Conservation (phyloP, 768 basidiomycete genomes). For the Suillus hirtellus region DNA sequence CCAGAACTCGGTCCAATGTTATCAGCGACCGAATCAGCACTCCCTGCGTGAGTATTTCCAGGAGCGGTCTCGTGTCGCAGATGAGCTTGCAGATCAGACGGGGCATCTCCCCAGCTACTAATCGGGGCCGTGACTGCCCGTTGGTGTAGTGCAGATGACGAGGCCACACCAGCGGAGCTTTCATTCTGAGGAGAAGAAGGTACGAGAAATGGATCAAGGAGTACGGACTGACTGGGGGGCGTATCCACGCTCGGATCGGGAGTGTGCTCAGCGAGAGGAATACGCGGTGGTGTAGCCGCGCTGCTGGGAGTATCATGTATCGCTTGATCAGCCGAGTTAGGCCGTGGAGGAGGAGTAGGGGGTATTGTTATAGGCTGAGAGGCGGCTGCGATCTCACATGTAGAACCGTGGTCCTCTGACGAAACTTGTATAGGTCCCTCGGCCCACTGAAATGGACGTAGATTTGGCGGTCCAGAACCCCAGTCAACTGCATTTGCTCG, state of each 20-base stretch:
- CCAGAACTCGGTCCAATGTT: background rate
- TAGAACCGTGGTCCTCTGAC: background rate
- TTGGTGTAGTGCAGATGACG: background rate
- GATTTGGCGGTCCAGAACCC: conserved; percentile 3
- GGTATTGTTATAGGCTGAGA: background rate
- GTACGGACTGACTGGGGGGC: background rate
- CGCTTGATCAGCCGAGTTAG: background rate
- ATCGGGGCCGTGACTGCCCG: conserved; percentile 3
- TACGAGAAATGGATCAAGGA: background rate
- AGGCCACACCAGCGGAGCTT: background rate
- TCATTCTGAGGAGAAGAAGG: background rate
- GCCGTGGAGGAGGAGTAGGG: background rate
- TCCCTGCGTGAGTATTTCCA: conserved; percentile 2
- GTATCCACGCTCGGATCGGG: background rate
- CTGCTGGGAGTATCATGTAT: background rate
- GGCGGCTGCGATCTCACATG: background rate
- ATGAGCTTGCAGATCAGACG: background rate
- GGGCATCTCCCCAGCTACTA: conserved; percentile 14
- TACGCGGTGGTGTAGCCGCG: background rate
- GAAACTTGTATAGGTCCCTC: background rate
- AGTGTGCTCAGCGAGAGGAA: background rate
- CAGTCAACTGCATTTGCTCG: background rate
- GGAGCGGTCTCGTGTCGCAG: conserved; percentile 15
- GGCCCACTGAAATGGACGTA: conserved; percentile 1
- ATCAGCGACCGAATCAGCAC: conserved; percentile 7